Evolutionary conservation across 306 rosid species (phyloP).

Genomic region (Senna siamea): DNA sequence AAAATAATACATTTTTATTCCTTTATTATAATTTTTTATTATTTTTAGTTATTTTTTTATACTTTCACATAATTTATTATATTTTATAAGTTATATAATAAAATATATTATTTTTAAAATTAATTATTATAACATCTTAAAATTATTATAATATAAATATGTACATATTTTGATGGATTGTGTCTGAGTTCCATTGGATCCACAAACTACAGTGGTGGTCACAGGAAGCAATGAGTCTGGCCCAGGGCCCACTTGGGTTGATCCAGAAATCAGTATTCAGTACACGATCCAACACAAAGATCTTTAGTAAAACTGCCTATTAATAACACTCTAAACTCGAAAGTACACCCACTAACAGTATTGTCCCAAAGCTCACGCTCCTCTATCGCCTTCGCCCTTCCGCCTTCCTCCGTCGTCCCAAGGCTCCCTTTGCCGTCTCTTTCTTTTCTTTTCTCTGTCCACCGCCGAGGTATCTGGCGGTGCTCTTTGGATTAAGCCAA

Average conservation of each 20-base stretch:
- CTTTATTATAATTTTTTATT: too few species aligned
- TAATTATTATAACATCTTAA: too few species aligned
- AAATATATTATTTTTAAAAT: too few species aligned
- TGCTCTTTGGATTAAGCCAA: constrained; percentile 7
- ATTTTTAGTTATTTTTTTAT: too few species aligned
- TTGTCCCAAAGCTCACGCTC: background rate
- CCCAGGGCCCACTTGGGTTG: constrained; percentile 14
- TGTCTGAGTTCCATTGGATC: background rate
- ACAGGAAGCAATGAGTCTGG: background rate
- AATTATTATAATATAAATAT: too few species aligned
- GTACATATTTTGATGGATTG: background rate
- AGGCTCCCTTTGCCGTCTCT: too few species aligned
- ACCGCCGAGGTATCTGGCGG: constrained; percentile 41
- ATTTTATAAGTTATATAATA: too few species aligned
- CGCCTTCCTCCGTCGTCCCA: background rate
- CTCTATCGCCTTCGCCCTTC: constrained; percentile 6
- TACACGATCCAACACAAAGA: background rate
- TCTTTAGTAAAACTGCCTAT: background rate
- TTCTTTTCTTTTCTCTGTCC: background rate
- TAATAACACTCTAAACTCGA: background rate
- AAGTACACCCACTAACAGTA: background rate
- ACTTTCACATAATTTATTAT: too few species aligned
- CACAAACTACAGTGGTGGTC: background rate
- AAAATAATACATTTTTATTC: too few species aligned
- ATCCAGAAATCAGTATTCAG: background rate